Evolutionary conservation across 306 rosid species (phyloP), one percentile per base, ranked within the genome.

Genomic region (Cotoneaster glaucophyllus): DNA sequence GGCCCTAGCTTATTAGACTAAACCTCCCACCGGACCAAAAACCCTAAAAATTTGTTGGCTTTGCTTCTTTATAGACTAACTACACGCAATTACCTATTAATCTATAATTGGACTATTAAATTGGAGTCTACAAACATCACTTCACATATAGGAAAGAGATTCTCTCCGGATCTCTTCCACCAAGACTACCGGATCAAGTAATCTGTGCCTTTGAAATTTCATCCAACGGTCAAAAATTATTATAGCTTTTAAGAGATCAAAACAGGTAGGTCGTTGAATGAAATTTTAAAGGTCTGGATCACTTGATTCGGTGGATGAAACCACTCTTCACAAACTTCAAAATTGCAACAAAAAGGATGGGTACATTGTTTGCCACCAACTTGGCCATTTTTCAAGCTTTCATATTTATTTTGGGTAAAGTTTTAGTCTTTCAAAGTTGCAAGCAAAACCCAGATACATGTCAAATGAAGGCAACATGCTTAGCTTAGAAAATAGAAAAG

Each of bases 401-500:
- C 4, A 28, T 14, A 39, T 10, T 63, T 8, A 15, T 63, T 29
- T 63, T 63, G 67, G 67, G 39, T 7, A 63, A 25, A 28, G 13
- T 17, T 77, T 48, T 81, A 52, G 67, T 62, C 59, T 61, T 82
- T 73, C 56, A 59, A 28, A 48, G 21, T 69, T 70, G 76, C 81
- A 81, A 74, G 76, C 15, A 56, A 70, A 70, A 66, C 57, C 54
- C 28, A 76, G 57, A 81, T 65, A 56, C 63, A 77, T 41, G 74
- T 77, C 31, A n/a, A 25, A 14, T 75, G 10, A 22, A 50, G 50
- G 21, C 59, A 6, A 56, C n/a, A 44, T 31, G 52, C 81, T 64
- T 77, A 57, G 73, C 81, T 65, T 67, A 58, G 78, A 59, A 77
- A 83, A 37, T 52, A 67, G 71, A 77, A 65, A 45, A 70, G 14